These are phyloP conservation scores for Dysphania ambrosioides DNA, from an alignment of 148 eudicot genomes.

Conservation along the genomic window DNA sequence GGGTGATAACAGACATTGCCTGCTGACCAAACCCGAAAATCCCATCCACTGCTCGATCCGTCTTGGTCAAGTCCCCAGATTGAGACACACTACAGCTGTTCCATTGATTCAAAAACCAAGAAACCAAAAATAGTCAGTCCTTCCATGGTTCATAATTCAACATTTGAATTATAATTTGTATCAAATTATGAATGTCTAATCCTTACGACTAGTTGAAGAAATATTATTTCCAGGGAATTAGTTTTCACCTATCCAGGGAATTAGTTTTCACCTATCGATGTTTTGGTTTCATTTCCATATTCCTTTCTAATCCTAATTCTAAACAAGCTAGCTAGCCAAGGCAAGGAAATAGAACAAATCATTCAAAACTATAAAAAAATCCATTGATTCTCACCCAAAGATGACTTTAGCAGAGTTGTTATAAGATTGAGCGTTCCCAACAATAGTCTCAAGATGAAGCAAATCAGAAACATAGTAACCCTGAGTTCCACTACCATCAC, in stretches of 20 bases:
- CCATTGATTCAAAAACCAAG: slow-evolving; percentile 13
- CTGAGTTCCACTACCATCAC: slow-evolving; percentile 93
- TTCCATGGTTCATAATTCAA: neutral
- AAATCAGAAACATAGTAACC: slow-evolving; percentile 71
- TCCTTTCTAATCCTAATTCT: too few species aligned
- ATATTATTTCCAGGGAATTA: too few species aligned
- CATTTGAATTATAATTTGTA: neutral
- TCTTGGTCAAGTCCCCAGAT: slow-evolving; percentile 82
- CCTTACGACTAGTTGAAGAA: neutral
- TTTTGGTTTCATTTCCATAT: too few species aligned
- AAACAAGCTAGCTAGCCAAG: neutral
- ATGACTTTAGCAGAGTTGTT: slow-evolving; percentile 65
- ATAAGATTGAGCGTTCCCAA: slow-evolving; percentile 46
- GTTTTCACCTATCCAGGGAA: too few species aligned
- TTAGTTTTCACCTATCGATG: too few species aligned
- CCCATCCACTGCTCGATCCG: slow-evolving; percentile 94
- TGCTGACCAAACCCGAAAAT: slow-evolving; percentile 97
- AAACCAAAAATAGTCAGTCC: neutral
- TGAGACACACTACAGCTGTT: slow-evolving; percentile 81
- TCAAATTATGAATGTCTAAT: neutral
- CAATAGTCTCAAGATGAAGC: slow-evolving; percentile 58
- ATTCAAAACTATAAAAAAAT: neutral
- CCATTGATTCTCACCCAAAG: slow-evolving; percentile 58
- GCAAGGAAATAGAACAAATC: neutral
- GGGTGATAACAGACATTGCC: slow-evolving; percentile 79